Percentiles rank a stretch among this genome's conserved stretches.
phyloP scores from a whole-genome alignment of 306 rosid genomes.

The Malus asiatica region DNA sequence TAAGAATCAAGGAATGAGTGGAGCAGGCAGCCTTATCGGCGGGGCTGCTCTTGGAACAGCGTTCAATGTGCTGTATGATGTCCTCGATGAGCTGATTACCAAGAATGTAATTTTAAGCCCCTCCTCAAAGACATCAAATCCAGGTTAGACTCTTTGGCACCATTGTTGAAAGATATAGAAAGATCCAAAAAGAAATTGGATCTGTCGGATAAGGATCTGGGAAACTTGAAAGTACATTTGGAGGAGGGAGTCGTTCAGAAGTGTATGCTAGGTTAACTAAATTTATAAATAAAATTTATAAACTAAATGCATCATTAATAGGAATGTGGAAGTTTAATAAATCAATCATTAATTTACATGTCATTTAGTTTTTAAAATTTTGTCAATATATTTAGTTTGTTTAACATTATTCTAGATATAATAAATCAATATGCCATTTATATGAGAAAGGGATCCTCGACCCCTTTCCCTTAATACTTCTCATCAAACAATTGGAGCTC shows the following conservation, averaged over 20 bases:
- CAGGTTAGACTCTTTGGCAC: not conserved
- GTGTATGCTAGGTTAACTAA: not conserved
- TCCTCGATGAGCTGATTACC: not conserved
- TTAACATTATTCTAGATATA: too few species aligned
- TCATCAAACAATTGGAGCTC: too few species aligned
- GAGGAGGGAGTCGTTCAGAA: not conserved
- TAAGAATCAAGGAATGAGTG: not conserved
- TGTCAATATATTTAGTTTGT: too few species aligned
- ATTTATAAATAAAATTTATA: too few species aligned
- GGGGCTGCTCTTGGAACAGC: slow-evolving; percentile 1
- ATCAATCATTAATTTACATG: too few species aligned
- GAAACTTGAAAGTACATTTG: not conserved
- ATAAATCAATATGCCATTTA: too few species aligned
- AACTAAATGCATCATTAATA: too few species aligned
- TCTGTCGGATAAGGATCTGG: not conserved
- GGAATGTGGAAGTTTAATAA: too few species aligned
- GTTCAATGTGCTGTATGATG: not conserved
- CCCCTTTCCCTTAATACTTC: too few species aligned
- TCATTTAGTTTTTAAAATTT: too few species aligned
- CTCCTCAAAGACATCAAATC: not conserved
- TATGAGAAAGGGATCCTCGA: too few species aligned
- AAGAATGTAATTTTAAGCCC: not conserved
- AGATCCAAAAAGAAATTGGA: not conserved
- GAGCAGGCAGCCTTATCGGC: not conserved
- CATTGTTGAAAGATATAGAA: not conserved